Percentiles rank a stretch among this genome's conserved stretches.
Evolutionary conservation across 192 early-diverging fungal genomes (phyloP).

Genomic region (Chytriomyces sp.): DNA sequence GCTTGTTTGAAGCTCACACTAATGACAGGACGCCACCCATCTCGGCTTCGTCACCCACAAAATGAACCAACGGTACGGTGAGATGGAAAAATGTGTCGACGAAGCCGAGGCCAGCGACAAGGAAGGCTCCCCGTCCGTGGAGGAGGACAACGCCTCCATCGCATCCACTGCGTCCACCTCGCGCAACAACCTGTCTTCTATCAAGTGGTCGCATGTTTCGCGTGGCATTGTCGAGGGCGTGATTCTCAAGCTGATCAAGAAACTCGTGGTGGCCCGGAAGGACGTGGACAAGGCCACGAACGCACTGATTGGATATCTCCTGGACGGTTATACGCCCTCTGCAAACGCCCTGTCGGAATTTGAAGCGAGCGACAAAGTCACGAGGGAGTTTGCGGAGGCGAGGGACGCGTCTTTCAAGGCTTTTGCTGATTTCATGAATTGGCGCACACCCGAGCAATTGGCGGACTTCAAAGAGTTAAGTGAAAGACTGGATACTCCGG

Average conservation of each 20-base stretch:
- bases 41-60: slow-evolving; percentile 55
- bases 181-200: slow-evolving; percentile 17
- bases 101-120: slow-evolving; percentile 1
- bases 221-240: not conserved
- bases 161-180: not conserved
- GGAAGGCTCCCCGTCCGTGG: slow-evolving; percentile 17
- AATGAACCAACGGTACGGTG: slow-evolving; percentile 44
- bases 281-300: slow-evolving; percentile 1
- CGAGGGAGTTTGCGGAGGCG: not conserved
- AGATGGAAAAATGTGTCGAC: not conserved
- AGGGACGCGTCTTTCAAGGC: not conserved
- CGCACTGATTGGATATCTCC: not conserved
- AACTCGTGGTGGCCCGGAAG: not conserved
- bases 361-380: not conserved
- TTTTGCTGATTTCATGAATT: not conserved
- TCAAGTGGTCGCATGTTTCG: not conserved
- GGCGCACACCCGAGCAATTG: not conserved
- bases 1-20: not conserved
- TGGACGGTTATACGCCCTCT: no score
- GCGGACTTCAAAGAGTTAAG: not conserved
- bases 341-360: no score
- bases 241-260: not conserved
- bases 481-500: no score
- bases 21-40: slow-evolving; percentile 39
- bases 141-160: slow-evolving; percentile 20